Conservation (phyloP, 257 asterid species). For the Phtheirospermum japonicum region DNA sequence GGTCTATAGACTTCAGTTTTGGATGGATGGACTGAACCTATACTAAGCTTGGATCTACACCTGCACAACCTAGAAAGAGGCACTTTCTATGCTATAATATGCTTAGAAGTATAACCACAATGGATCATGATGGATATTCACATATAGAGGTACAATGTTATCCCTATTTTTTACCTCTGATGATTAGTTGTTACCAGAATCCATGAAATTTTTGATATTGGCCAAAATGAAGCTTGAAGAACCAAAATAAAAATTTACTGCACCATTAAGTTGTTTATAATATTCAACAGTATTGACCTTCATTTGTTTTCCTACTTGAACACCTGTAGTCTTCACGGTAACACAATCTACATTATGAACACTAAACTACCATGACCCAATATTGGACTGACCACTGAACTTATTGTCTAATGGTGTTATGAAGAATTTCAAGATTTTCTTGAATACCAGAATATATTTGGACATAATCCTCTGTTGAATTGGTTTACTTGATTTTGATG, state of each 20-base stretch:
- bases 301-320: no score
- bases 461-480: slow-evolving; percentile 23
- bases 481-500: slow-evolving; percentile 24
- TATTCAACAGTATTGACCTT: slow-evolving; percentile 8
- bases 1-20: no score
- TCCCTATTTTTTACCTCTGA: slow-evolving; percentile 22
- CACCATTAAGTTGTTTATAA: slow-evolving; percentile 3
- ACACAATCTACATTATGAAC: not conserved
- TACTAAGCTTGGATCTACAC: slow-evolving; percentile 92
- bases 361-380: slow-evolving; percentile 12
- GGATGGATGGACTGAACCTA: no score
- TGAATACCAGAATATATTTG: slow-evolving; percentile 3
- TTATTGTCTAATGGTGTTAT: slow-evolving; percentile 10
- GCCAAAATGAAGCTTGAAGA: not conserved
- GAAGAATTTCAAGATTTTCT: slow-evolving; percentile 13
- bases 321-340: slow-evolving; percentile 3
- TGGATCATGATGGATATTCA: slow-evolving; percentile 91
- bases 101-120: slow-evolving; percentile 88
- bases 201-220: slow-evolving; percentile 13
- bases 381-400: slow-evolving; percentile 17
- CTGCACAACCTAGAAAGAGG: slow-evolving; percentile 83
- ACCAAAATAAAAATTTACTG: not conserved
- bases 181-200: slow-evolving; percentile 19
- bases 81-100: slow-evolving; percentile 85
- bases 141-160: slow-evolving; percentile 75